Conservation (phyloP, 768 basidiomycete species). For the Lactarius evosmus region DNA sequence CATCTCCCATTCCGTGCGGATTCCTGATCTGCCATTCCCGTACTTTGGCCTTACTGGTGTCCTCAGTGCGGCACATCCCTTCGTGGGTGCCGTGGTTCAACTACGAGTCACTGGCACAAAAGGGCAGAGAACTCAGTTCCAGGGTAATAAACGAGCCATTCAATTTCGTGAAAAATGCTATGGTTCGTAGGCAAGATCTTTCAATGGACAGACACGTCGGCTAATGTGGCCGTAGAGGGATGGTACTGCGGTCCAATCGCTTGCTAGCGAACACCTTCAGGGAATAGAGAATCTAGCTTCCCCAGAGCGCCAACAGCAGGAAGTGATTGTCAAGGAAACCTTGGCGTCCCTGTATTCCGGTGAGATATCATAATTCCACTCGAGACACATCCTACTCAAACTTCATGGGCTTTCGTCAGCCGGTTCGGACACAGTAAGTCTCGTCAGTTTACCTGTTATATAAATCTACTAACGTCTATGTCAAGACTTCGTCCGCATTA, state of each 20-base stretch:
- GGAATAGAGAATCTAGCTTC: neutral
- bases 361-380: too few relatives aligned
- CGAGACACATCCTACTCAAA: too few relatives aligned
- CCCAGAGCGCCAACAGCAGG: neutral
- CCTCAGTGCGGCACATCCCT: conserved; percentile 14
- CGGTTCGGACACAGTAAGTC: conserved; percentile 29
- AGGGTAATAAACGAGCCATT: conserved; percentile 3
- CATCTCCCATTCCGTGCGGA: conserved; percentile 16
- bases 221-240: neutral
- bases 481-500: conserved; percentile 27
- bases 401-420: conserved; percentile 5
- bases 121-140: neutral
- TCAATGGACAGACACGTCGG: neutral
- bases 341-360: too few relatives aligned
- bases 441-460: neutral
- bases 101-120: neutral
- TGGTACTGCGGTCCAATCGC: neutral
- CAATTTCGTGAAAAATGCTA: conserved; percentile 8
- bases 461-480: neutral
- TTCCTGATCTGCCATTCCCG: too few relatives aligned
- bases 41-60: too few relatives aligned
- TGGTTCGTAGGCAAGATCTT: neutral
- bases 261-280: conserved; percentile 3
- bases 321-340: neutral
- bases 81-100: conserved; percentile 18